Evolutionary conservation across 139 green algal genomes (phyloP).

Genomic region (Auxenochlorella protothecoides): DNA sequence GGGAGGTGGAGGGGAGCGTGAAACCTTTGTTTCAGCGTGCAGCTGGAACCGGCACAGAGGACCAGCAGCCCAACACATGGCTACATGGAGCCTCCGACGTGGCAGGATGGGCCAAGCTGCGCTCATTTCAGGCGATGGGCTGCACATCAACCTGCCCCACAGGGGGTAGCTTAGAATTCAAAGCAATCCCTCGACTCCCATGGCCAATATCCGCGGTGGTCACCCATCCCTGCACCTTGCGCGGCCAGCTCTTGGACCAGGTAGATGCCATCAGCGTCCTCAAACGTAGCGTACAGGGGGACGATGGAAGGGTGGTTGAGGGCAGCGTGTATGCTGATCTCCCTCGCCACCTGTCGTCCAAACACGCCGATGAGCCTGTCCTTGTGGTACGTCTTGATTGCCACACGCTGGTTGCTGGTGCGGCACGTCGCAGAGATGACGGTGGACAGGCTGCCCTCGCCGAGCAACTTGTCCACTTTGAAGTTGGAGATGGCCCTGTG

Average conservation of each 20-base stretch:
- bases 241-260: slow-evolving; percentile 69
- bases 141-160: too few species aligned
- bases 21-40: too few species aligned
- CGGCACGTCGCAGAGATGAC: slow-evolving; percentile 36
- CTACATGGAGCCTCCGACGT: too few species aligned
- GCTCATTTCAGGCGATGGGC: too few species aligned
- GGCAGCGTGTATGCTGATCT: slow-evolving; percentile 63
- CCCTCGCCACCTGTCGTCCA: slow-evolving; percentile 42
- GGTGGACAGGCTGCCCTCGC: slow-evolving; percentile 19
- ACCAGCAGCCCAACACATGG: too few species aligned
- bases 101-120: too few species aligned
- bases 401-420: slow-evolving; percentile 32
- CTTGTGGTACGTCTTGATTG: slow-evolving; percentile 71
- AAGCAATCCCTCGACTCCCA: not conserved
- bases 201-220: too few species aligned
- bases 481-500: slow-evolving; percentile 18
- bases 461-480: slow-evolving; percentile 11
- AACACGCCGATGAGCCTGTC: slow-evolving; percentile 41
- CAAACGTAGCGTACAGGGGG: slow-evolving; percentile 64
- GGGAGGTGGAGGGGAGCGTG: too few species aligned
- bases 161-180: too few species aligned
- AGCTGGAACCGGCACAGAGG: too few species aligned
- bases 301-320: slow-evolving; percentile 64
- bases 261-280: slow-evolving; percentile 69
- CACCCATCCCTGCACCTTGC: not conserved